phyloP scores from a whole-genome alignment of 257 asterid species.

The Solanum lignicaule region DNA sequence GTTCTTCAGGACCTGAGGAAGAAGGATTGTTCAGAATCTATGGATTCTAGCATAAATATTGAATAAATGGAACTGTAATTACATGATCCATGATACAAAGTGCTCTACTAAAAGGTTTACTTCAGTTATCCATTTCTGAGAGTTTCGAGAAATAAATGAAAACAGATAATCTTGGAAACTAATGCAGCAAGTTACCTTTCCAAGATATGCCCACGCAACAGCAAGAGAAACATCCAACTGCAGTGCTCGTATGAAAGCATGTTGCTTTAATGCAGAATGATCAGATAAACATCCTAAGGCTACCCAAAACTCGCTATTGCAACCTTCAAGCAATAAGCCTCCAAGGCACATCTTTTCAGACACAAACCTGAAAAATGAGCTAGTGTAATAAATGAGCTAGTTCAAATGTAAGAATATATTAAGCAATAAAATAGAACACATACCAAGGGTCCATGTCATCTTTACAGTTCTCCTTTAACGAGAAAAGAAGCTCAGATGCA shows the following conservation, averaged over 20 bases:
- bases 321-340: conserved; percentile 70
- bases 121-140: background rate
- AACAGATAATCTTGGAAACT: background rate
- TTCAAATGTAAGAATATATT: conserved; percentile 3
- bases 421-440: conserved; percentile 5
- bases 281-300: conserved; percentile 79
- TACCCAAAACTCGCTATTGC: conserved; percentile 88
- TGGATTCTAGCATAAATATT: background rate
- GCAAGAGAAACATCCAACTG: conserved; percentile 87
- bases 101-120: background rate
- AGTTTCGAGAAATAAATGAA: background rate
- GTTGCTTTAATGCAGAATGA: conserved; percentile 61
- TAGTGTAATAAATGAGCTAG: conserved; percentile 18
- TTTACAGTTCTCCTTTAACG: conserved; percentile 40
- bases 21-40: background rate
- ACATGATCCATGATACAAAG: background rate
- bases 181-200: conserved; percentile 51
- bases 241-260: conserved; percentile 82
- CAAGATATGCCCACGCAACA: conserved; percentile 94
- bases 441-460: conserved; percentile 45
- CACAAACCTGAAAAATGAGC: conserved; percentile 49
- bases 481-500: conserved; percentile 54
- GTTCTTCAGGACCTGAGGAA: background rate
- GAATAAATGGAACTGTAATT: background rate
- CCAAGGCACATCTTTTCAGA: conserved; percentile 97